Conservation (phyloP, 1,139 yeast genomes). For the Pneumocystis wakefieldiae region DNA sequence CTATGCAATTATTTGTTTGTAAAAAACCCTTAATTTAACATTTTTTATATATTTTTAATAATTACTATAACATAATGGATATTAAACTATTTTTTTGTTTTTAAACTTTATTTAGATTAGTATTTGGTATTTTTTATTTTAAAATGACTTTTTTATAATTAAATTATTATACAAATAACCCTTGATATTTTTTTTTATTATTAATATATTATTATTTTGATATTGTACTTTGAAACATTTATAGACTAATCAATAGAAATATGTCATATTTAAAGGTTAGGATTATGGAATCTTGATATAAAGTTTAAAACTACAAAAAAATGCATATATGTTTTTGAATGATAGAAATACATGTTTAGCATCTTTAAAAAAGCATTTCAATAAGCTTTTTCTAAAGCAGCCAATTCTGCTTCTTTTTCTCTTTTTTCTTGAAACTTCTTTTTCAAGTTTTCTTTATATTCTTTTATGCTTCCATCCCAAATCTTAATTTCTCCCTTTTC, state of each 20-base stretch:
- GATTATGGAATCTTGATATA: no score
- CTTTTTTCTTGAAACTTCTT: constrained; percentile 4
- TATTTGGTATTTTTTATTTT: no score
- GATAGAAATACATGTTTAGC: not conserved
- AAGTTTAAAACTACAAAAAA: not conserved
- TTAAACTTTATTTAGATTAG: not conserved
- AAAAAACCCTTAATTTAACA: constrained; percentile 14
- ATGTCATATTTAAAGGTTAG: no score
- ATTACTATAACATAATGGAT: not conserved
- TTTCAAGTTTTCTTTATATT: constrained; percentile 12
- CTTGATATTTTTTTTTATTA: no score
- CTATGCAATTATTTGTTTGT: constrained; percentile 29
- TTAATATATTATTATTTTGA: no score
- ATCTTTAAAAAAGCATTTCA: not conserved
- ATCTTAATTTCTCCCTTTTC: constrained; percentile 9
- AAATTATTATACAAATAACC: no score
- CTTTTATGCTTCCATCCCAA: constrained; percentile 12
- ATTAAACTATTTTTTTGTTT: not conserved
- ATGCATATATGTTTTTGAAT: not conserved
- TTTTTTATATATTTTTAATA: not conserved
- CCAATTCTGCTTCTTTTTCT: not conserved
- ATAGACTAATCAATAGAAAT: no score
- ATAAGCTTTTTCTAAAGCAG: not conserved
- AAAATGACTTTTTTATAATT: no score
- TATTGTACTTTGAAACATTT: no score